phyloP scores from a whole-genome alignment of 805 yeast genomes.

The Wickerhamomyces sydowiorum region DNA sequence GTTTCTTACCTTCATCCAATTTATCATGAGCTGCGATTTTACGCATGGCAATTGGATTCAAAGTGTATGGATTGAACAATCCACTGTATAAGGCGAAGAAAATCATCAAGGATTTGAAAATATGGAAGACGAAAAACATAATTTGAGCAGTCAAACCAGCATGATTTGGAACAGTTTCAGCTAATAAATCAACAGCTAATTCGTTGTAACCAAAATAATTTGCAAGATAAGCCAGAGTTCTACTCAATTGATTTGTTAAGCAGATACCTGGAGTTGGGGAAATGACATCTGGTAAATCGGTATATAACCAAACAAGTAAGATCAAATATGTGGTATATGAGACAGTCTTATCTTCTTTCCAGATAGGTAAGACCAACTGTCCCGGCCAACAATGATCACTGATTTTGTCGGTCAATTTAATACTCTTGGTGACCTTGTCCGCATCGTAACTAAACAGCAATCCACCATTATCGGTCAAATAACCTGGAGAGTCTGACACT shows the following conservation, averaged over 20 bases:
- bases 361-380: constrained; percentile 73
- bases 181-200: constrained; percentile 40
- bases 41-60: constrained; percentile 33
- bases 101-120: constrained; percentile 51
- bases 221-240: constrained; percentile 22
- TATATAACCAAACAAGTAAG: constrained; percentile 73
- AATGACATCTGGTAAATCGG: constrained; percentile 85
- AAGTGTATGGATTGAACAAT: constrained; percentile 65
- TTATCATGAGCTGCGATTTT: constrained; percentile 29
- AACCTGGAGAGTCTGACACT: constrained; percentile 67
- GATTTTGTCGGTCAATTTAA: constrained; percentile 42
- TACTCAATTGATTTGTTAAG: constrained; percentile 55
- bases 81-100: constrained; percentile 63
- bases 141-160: constrained; percentile 46
- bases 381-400: constrained; percentile 82
- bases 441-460: constrained; percentile 63
- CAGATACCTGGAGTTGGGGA: constrained; percentile 93
- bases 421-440: constrained; percentile 35
- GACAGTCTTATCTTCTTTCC: constrained; percentile 45
- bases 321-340: constrained; percentile 30
- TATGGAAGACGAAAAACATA: constrained; percentile 68
- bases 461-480: constrained; percentile 77
- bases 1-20: constrained; percentile 26
- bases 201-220: constrained; percentile 31
- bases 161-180: constrained; percentile 39